Conservation (phyloP, 345 rosid genomes). For the Aquilaria yunnanensis region DNA sequence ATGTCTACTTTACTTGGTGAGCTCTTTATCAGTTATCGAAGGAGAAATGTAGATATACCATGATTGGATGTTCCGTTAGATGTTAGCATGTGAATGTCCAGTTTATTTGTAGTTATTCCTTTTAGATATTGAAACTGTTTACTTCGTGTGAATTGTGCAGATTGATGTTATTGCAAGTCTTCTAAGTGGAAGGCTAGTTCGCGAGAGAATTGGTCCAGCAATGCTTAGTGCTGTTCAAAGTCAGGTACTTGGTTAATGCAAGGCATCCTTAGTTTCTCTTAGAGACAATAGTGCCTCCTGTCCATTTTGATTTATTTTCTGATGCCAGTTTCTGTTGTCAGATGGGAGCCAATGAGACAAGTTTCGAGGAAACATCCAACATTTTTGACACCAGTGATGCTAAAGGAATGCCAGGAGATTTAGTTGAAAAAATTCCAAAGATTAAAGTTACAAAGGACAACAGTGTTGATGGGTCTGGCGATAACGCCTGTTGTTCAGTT, state of each 20-base stretch:
- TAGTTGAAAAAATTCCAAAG: slow-evolving; percentile 79
- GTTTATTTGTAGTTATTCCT: background rate
- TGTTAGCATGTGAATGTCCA: background rate
- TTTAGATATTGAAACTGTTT: slow-evolving; percentile 6
- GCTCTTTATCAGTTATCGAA: slow-evolving; percentile 14
- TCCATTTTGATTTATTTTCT: slow-evolving; percentile 8
- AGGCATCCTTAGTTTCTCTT: background rate
- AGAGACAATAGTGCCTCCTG: background rate
- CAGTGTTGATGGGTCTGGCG: slow-evolving; percentile 65
- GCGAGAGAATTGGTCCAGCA: slow-evolving; percentile 97
- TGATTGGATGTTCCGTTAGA: too few species aligned
- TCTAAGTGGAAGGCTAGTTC: slow-evolving; percentile 94
- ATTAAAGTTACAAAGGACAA: slow-evolving; percentile 58
- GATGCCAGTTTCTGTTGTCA: slow-evolving; percentile 18
- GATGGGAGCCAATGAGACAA: slow-evolving; percentile 94
- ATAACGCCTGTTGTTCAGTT: slow-evolving; percentile 81
- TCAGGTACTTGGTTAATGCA: slow-evolving; percentile 47
- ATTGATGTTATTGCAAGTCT: slow-evolving; percentile 98
- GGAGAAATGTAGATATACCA: background rate
- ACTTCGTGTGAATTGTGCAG: slow-evolving; percentile 33
- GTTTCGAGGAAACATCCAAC: slow-evolving; percentile 69
- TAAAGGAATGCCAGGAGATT: slow-evolving; percentile 76
- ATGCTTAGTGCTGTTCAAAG: slow-evolving; percentile 99
- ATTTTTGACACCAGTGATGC: slow-evolving; percentile 79
- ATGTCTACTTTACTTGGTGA: slow-evolving; percentile 92